These are phyloP conservation scores for Rhodosporidiobolus sp. DNA, from an alignment of 768 basidiomycete species.

Conservation along the genomic window DNA sequence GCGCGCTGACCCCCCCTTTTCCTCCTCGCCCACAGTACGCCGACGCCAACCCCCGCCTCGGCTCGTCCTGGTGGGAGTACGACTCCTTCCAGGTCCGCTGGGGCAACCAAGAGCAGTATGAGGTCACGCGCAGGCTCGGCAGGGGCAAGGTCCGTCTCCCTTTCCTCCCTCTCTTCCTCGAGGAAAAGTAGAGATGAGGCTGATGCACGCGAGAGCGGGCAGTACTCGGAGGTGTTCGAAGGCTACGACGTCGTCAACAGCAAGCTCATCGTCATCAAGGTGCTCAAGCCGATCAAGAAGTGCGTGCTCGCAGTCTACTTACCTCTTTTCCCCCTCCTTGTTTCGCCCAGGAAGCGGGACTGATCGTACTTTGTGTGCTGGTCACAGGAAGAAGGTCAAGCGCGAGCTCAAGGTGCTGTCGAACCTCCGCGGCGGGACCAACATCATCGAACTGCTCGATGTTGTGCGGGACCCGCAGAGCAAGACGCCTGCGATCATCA, in stretches of 20 bases:
- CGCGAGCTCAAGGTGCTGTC: slow-evolving; percentile 41
- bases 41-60: no score
- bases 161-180: not conserved
- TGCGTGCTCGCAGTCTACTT: not conserved
- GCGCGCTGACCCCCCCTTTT: no score
- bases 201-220: not conserved
- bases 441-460: slow-evolving; percentile 40
- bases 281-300: slow-evolving; percentile 39
- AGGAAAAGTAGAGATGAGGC: no score
- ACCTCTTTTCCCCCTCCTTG: not conserved
- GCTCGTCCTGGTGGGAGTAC: no score
- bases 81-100: no score
- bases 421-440: slow-evolving; percentile 34
- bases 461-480: slow-evolving; percentile 41
- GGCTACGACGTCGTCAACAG: slow-evolving; percentile 39
- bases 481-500: slow-evolving; percentile 39
- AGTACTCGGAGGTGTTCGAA: slow-evolving; percentile 41
- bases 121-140: slow-evolving; percentile 32
- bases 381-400: slow-evolving; percentile 43
- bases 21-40: no score
- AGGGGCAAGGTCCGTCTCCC: slow-evolving; percentile 24
- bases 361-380: no score
- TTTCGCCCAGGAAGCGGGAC: no score
- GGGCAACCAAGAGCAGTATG: slow-evolving; percentile 37
- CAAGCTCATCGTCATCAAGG: slow-evolving; percentile 38